Evolutionary conservation across 345 rosid genomes (phyloP).

Genomic region (Eucalyptus marginata): DNA sequence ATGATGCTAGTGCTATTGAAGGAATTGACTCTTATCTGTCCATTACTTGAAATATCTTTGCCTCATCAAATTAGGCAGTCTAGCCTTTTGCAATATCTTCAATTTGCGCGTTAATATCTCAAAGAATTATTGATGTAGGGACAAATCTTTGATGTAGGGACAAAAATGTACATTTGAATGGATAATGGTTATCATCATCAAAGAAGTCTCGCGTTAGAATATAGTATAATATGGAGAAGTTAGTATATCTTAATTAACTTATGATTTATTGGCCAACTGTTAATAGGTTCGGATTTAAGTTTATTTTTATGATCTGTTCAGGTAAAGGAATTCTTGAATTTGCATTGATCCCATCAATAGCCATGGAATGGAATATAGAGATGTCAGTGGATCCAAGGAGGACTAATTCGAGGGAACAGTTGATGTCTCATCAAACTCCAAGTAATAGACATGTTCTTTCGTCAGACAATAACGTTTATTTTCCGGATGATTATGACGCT

Average conservation of each 20-base stretch:
- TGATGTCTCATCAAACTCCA: too few relatives aligned
- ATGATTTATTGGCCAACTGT: neutral
- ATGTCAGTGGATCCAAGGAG: neutral
- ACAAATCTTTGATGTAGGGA: rapidly evolving
- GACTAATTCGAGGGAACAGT: too few relatives aligned
- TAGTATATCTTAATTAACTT: neutral
- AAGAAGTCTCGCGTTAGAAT: neutral
- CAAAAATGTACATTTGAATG: neutral
- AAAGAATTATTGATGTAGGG: rapidly evolving
- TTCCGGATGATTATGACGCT: neutral
- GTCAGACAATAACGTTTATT: neutral
- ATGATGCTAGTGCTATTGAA: neutral
- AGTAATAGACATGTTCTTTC: neutral
- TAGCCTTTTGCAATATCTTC: neutral
- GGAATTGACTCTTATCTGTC: neutral
- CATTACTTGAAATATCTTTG: neutral
- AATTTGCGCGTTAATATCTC: neutral
- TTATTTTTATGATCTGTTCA: rapidly evolving
- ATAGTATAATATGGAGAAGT: neutral
- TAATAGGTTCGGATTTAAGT: neutral
- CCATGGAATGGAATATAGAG: neutral
- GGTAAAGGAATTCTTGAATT: neutral
- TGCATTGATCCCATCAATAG: neutral
- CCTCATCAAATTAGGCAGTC: neutral
- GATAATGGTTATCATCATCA: neutral